Conservation (phyloP, 164 flowering plant species). For the Magnolia sinica region DNA sequence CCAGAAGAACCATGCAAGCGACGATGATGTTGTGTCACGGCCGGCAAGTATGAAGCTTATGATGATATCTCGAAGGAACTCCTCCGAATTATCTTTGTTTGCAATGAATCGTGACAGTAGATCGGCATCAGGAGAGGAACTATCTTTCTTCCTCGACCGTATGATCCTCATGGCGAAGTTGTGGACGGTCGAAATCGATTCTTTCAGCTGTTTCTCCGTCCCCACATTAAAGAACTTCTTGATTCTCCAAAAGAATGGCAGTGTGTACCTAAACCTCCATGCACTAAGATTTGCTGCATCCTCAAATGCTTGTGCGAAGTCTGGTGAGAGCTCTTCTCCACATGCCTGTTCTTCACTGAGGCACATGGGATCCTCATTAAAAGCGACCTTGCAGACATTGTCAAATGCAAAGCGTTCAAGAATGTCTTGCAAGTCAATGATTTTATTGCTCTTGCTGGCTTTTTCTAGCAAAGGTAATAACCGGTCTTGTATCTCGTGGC, state of each 20-base stretch:
- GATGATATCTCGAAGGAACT: conserved; percentile 42
- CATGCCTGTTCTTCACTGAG: conserved; percentile 36
- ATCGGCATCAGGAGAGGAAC: conserved; percentile 20
- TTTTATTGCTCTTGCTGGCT: conserved; percentile 23
- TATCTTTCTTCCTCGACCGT: conserved; percentile 23
- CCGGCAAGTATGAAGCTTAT: conserved; percentile 61
- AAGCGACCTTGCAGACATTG: conserved; percentile 55
- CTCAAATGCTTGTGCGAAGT: conserved; percentile 58
- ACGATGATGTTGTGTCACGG: conserved; percentile 48
- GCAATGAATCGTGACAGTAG: conserved; percentile 44
- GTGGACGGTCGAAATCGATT: conserved; percentile 44
- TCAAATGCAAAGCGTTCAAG: conserved; percentile 67
- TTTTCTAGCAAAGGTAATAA: conserved; percentile 34
- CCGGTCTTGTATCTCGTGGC: conserved; percentile 27
- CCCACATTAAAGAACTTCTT: conserved; percentile 49
- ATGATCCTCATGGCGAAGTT: conserved; percentile 53
- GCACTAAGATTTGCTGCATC: conserved; percentile 46
- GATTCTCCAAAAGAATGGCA: conserved; percentile 26
- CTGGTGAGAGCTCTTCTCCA: conserved; percentile 32
- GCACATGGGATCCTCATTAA: conserved; percentile 45
- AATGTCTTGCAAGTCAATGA: conserved; percentile 54
- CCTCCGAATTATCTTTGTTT: conserved; percentile 18
- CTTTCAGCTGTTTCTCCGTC: conserved; percentile 36
- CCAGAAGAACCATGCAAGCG: conserved; percentile 57
- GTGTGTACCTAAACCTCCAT: conserved; percentile 40